Percentiles rank a stretch among this genome's conserved stretches.
phyloP scores from a whole-genome alignment of 1,284 basidiomycete species.

The Omphalotus olearius region DNA sequence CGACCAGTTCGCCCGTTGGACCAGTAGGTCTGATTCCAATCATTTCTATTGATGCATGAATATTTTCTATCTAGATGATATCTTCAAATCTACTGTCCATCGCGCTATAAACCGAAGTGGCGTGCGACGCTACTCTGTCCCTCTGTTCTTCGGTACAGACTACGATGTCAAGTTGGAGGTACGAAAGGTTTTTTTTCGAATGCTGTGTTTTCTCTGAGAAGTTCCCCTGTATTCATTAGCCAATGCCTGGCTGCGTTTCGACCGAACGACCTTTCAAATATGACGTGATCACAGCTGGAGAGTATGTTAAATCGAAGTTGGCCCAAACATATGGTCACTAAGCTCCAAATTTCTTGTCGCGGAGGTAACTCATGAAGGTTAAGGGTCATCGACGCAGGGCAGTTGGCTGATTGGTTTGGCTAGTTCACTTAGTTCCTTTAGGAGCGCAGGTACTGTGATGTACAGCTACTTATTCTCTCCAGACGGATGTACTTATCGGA shows the following conservation, averaged over 20 bases:
- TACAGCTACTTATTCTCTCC: too few species aligned
- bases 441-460: too few species aligned
- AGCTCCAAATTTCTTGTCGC: background rate
- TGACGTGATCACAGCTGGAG: slow-evolving; percentile 59
- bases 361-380: too few species aligned
- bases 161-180: slow-evolving; percentile 62
- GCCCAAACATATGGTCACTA: slow-evolving; percentile 47
- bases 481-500: too few species aligned
- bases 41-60: too few species aligned
- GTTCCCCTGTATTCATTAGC: slow-evolving; percentile 31
- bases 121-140: slow-evolving; percentile 62
- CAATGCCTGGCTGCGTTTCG: slow-evolving; percentile 67
- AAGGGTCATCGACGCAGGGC: too few species aligned
- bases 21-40: slow-evolving; percentile 43
- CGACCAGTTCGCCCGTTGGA: slow-evolving; percentile 76
- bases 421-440: too few species aligned
- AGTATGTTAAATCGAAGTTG: slow-evolving; percentile 59
- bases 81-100: slow-evolving; percentile 77
- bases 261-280: slow-evolving; percentile 58
- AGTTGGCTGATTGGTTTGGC: too few species aligned
- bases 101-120: slow-evolving; percentile 67
- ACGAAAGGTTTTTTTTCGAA: slow-evolving; percentile 10
- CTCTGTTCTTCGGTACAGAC: slow-evolving; percentile 64
- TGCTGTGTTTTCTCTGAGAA: background rate
- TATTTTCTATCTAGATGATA: slow-evolving; percentile 48